Base-by-base conservation (phyloP, 2,329 filamentous ascomycete species). In the Botrytis aclada region DNA sequence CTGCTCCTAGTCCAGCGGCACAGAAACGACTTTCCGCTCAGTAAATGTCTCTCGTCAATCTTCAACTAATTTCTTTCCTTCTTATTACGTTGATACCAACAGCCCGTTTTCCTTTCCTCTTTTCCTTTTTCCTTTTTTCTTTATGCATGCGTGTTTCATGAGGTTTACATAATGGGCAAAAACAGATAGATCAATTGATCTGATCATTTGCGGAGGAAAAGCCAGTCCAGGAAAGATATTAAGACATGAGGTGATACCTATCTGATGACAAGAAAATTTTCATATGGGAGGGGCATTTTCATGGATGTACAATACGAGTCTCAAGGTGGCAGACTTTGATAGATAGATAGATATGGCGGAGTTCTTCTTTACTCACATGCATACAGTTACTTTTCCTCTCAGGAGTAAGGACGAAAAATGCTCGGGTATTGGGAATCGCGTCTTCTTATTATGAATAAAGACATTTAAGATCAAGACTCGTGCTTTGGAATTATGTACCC, bases 1-100 rank as follows among this genome's bases (percentile, higher is more conserved):
- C 80, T 34, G 70, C 70, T 34, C 51, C 79, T 77, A 74, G 79
- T 69, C 65, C 65, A 79, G 69, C 75, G 77, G 56, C 62, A 20
- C 70, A 56, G 47, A 72, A 72, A 61, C 51, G 64, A 47, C 54
- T 67, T 29, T 34, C 70, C 18, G 62, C 70, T 37, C 32, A 65
- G 37, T 71, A 72, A 60, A 72, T 22, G 34, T 43, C 32, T 25
- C 29, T 25, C 25, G 25, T 32, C 20, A 10, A 37, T 22, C 18
- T 39, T 43, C 20, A 37, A 32, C 58, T 29, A 64, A 34, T 51
- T 29, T n/a, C 22, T 29, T 45, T 47, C 20, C 32, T 72, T 72
- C 45, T 51, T 43, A 58, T 12, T 45, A 29, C 39, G 45, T 72
- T 37, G 70, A 72, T 72, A 72, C 70, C 70, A 58, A 64, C 41